Base-by-base conservation (phyloP, 2,329 filamentous ascomycete genomes). In the Thelonectria olida region DNA sequence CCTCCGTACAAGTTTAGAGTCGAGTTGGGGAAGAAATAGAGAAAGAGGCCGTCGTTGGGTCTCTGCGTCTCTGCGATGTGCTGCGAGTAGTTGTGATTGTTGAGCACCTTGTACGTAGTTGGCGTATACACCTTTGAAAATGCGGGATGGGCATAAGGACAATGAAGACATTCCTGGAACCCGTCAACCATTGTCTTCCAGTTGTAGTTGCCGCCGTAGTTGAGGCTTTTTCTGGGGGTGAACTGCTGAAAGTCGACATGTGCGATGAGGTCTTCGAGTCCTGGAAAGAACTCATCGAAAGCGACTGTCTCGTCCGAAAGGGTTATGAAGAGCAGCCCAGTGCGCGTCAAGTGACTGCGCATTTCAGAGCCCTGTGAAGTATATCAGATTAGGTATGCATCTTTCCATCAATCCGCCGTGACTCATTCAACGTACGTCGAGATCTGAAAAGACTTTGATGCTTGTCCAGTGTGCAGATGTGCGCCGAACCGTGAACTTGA, bases 1-100 rank as follows among this genome's bases (percentile, higher is more conserved):
- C 85, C 85, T 1, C 83, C 85, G 56, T 87, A 87, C 38, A 87
- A 81, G 57, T 86, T 86, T 45, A 86, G 67, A 0, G 83, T 86
- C 67, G 82, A 85, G 60, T 68, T 84, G 0, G 85, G 85, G 68
- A 86, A 87, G 75, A 87, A 84, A 64, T 85, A 87, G 7, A 87
- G 74, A 58, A 87, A 86, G 0, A 87, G 72, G 0, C 85, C 85
- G 61, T 87, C 84, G 28, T 83, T 76, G 1, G 80, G 77, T 51
- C 85, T 85, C 27, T 78, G 76, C 0, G 84, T 82, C 54, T 86
- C 83, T 1, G 84, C 82, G 28, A 87, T 77, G 63, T 87, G 85
- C 66, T 84, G 83, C 2, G 80, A 84, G 71, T 85, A 87, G 63
- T 86, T 86, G 41, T 75, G 74, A 64, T 84, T 80, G 69, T 86